Base-by-base conservation (phyloP, 805 yeast species). In the Hanseniaspora lachancei region DNA sequence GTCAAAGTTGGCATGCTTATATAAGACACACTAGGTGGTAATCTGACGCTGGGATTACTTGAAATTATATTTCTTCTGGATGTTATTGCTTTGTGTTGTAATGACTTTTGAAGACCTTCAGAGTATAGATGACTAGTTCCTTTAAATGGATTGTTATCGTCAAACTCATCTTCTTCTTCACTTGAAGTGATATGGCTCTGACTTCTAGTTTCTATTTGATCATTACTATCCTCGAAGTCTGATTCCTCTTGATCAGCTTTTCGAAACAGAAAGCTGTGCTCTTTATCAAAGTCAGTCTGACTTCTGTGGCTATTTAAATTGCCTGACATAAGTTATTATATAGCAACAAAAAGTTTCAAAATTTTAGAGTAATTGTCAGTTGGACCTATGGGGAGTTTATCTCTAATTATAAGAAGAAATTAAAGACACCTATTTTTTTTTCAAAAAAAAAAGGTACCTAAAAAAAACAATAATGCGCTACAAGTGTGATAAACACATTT, bases 121-220 rank as follows among this genome's bases (percentile, higher is more conserved):
- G 74, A 72, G 58, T 63, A 70, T 52, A 68, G 58, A 56, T 70
- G 74, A 23, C 62, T 62, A 8, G 71, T 66, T 1, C 74, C 74
- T 12, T 66, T 60, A 57, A 70, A 70, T 1, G 74, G 74, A 54
- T 70, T 70, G 57, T 70, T 70, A 58, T 70, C 71, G 52, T 70
- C 72, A 55, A 67, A 72, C 20, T 49, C 54, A 21, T 49, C 50
- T 12, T 41, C 40, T 18, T 48, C 49, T 23, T 23, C 44, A 20
- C 44, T 41, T 41, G 44, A 12, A 23, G 13, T 49, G 35, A 12
- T 44, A 16, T n/a, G 29, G 20, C 18, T 46, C 15, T 34, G 49
- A 5, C 46, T 49, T 23, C 12, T 49, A n/a, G 43, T 46, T n/a
- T 46, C 15, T 46, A 16, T 10, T 20, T 16, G 13, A n/a, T 8